phyloP scores from a whole-genome alignment of 345 rosid species.

The Acer campestre region DNA sequence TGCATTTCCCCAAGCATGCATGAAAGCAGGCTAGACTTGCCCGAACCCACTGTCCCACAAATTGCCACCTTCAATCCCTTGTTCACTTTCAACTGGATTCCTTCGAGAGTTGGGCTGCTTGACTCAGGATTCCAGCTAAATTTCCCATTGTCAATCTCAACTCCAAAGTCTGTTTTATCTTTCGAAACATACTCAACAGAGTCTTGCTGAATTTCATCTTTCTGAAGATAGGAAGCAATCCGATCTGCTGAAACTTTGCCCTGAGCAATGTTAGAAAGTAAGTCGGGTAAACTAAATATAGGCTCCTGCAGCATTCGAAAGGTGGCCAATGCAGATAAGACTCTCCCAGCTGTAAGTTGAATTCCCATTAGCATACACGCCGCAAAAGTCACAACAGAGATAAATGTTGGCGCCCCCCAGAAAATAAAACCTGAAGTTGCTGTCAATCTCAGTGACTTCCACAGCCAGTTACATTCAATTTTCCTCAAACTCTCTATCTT shows the following conservation, averaged over 20 bases:
- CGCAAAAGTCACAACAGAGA: slow-evolving; percentile 75
- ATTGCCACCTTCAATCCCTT: slow-evolving; percentile 89
- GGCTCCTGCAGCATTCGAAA: slow-evolving; percentile 93
- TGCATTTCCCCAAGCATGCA: slow-evolving; percentile 78
- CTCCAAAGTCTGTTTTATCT: slow-evolving; percentile 42
- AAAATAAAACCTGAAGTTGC: slow-evolving; percentile 74
- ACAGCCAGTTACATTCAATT: slow-evolving; percentile 64
- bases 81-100: slow-evolving; percentile 60
- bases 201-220: slow-evolving; percentile 68
- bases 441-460: slow-evolving; percentile 62
- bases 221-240: slow-evolving; percentile 71
- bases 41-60: slow-evolving; percentile 88
- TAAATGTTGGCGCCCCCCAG: slow-evolving; percentile 88
- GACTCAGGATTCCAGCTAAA: slow-evolving; percentile 75
- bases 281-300: slow-evolving; percentile 80
- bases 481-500: slow-evolving; percentile 59
- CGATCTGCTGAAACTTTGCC: slow-evolving; percentile 86
- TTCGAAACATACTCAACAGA: slow-evolving; percentile 51
- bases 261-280: slow-evolving; percentile 72
- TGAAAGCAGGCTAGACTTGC: slow-evolving; percentile 87
- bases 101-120: slow-evolving; percentile 54
- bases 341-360: slow-evolving; percentile 83
- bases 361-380: slow-evolving; percentile 64
- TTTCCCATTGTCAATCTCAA: slow-evolving; percentile 66
- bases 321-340: slow-evolving; percentile 84